phyloP scores from a whole-genome alignment of 164 flowering plant species.

The Liquidambar formosana region DNA sequence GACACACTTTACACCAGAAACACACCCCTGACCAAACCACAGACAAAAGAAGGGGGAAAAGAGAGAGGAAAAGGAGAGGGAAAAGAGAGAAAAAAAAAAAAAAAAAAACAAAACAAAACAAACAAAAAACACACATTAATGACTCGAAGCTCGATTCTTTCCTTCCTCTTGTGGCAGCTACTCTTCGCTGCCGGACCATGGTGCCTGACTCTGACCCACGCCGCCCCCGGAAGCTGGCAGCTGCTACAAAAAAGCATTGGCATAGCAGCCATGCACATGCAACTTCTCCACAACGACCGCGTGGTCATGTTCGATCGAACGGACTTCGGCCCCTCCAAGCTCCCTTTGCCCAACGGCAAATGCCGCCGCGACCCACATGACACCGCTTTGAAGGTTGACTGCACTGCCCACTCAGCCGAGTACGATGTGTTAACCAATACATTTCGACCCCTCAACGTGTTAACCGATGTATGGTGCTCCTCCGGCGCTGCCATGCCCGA shows the following conservation, averaged over 20 bases:
- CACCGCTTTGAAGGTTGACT: slow-evolving; percentile 39
- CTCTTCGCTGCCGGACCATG: slow-evolving; percentile 1
- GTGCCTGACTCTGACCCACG: slow-evolving; percentile 11
- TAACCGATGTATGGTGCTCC: slow-evolving; percentile 78
- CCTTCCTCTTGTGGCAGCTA: slow-evolving; percentile 15
- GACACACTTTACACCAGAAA: no score
- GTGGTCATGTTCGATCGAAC: slow-evolving; percentile 85
- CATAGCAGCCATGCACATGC: slow-evolving; percentile 92
- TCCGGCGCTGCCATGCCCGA: slow-evolving; percentile 56
- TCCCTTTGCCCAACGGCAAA: slow-evolving; percentile 54
- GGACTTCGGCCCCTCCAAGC: slow-evolving; percentile 74
- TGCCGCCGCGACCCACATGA: slow-evolving; percentile 55
- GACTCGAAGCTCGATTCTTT: slow-evolving; percentile 7
- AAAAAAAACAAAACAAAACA: no score
- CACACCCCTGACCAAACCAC: no score
- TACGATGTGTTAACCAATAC: slow-evolving; percentile 52
- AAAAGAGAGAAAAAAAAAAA: no score
- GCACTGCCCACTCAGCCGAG: slow-evolving; percentile 83
- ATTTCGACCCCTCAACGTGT: slow-evolving; percentile 44
- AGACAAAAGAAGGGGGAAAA: no score
- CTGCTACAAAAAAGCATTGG: slow-evolving; percentile 68
- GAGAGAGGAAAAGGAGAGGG: no score
- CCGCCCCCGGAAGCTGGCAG: slow-evolving; percentile 58
- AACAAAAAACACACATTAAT: neutral
- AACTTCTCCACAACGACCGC: slow-evolving; percentile 72